These are phyloP conservation scores for Lignosus rhinocerotis DNA, from an alignment of 1,284 basidiomycete species.

Conservation along the genomic window DNA sequence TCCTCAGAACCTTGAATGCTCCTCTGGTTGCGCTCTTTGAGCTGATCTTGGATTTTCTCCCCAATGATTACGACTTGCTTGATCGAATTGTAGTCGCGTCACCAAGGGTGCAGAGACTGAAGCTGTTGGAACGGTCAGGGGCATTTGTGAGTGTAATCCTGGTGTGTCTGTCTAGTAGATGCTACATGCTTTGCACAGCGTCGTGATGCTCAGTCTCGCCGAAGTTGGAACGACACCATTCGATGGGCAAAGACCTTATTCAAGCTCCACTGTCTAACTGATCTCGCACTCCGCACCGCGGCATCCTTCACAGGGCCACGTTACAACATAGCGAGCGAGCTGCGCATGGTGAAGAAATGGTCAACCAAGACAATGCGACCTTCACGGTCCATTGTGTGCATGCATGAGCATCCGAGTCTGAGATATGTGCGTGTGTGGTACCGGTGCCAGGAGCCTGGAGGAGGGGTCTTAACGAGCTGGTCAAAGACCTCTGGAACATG, in stretches of 20 bases:
- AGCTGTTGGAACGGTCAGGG: background rate
- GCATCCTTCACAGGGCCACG: background rate
- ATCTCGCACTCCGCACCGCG: background rate
- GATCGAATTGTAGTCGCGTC: background rate
- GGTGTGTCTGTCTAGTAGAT: background rate
- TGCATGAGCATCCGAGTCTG: background rate
- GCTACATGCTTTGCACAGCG: background rate
- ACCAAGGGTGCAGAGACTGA: background rate
- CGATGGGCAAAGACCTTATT: background rate
- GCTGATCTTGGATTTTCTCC: background rate
- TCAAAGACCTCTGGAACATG: background rate
- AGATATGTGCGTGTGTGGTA: background rate
- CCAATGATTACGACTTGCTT: background rate
- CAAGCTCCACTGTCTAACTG: background rate
- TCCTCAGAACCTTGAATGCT: background rate
- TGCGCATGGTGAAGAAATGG: background rate
- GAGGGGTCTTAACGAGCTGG: background rate
- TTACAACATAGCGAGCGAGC: background rate
- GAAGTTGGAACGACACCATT: background rate
- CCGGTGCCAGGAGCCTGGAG: background rate
- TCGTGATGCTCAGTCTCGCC: background rate
- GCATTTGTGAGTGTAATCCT: background rate
- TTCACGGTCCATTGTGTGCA: background rate
- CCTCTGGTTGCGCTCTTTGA: background rate
- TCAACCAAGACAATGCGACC: background rate